phyloP scores from a whole-genome alignment of 441 rosid species.

The Populus hybrid region DNA sequence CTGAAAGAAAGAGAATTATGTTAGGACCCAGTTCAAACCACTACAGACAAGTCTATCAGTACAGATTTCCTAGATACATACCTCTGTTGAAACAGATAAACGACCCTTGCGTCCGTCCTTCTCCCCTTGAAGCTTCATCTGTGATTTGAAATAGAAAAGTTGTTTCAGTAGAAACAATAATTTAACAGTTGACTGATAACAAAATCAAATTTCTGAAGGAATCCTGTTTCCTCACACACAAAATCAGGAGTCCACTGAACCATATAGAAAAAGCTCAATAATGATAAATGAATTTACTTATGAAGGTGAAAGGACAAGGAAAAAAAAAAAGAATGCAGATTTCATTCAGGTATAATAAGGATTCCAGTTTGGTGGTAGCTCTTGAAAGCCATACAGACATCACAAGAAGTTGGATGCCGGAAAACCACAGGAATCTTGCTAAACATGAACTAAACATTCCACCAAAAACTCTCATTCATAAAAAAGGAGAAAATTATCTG shows the following conservation, averaged over 20 bases:
- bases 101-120: conserved; percentile 98
- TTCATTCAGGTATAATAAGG: background rate
- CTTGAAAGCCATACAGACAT: background rate
- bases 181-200: background rate
- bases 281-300: background rate
- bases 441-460: background rate
- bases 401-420: background rate
- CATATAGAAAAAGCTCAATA: conserved; percentile 2
- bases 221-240: background rate
- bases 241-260: background rate
- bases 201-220: background rate
- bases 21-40: background rate
- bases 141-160: conserved; percentile 18
- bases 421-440: background rate
- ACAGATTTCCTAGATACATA: conserved; percentile 22
- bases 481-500: background rate
- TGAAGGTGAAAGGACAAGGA: background rate
- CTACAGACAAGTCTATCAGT: background rate
- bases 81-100: conserved; percentile 93
- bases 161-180: conserved; percentile 16
- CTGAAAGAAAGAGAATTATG: conserved; percentile 33
- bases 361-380: background rate
- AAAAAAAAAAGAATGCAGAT: background rate
- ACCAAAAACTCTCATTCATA: background rate
- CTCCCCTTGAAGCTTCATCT: conserved; percentile 93